phyloP scores from a whole-genome alignment of 805 yeast genomes.

The Lachancea dasiensis region DNA sequence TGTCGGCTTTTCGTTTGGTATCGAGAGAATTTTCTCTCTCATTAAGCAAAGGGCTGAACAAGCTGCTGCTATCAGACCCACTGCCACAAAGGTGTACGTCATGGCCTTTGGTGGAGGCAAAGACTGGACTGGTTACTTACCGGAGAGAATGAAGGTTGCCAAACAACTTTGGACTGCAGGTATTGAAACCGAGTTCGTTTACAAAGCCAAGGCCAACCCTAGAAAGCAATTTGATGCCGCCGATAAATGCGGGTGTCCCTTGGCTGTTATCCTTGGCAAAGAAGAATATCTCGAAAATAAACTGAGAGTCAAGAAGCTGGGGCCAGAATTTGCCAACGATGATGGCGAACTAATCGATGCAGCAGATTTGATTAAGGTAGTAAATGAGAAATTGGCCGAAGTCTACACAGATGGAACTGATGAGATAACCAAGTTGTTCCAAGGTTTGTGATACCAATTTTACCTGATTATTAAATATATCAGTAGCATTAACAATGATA shows the following conservation, averaged over 20 bases:
- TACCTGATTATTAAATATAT: neutral
- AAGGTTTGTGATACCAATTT: slow-evolving; percentile 37
- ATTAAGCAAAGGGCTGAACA: slow-evolving; percentile 69
- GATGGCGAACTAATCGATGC: slow-evolving; percentile 75
- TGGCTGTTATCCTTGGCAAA: slow-evolving; percentile 91
- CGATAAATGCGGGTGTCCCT: slow-evolving; percentile 83
- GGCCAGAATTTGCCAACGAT: slow-evolving; percentile 80
- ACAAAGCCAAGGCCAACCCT: slow-evolving; percentile 88
- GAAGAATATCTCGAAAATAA: slow-evolving; percentile 79
- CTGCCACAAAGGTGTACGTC: slow-evolving; percentile 86
- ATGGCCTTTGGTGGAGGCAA: slow-evolving; percentile 99
- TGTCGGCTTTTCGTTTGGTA: slow-evolving; percentile 95
- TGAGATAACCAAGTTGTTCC: slow-evolving; percentile 58
- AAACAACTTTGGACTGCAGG: slow-evolving; percentile 82
- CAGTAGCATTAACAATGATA: too few species aligned
- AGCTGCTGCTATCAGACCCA: slow-evolving; percentile 61
- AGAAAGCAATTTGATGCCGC: slow-evolving; percentile 98
- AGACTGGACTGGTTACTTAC: slow-evolving; percentile 88
- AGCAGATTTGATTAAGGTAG: slow-evolving; percentile 50
- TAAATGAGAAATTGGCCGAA: slow-evolving; percentile 49
- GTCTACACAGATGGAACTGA: slow-evolving; percentile 49
- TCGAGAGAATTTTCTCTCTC: slow-evolving; percentile 87
- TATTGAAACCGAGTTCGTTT: slow-evolving; percentile 84
- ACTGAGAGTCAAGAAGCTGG: slow-evolving; percentile 79
- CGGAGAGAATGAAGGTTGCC: slow-evolving; percentile 85